Conservation (phyloP, 495 filamentous ascomycete genomes). For the Hyaloscypha finlandica region DNA sequence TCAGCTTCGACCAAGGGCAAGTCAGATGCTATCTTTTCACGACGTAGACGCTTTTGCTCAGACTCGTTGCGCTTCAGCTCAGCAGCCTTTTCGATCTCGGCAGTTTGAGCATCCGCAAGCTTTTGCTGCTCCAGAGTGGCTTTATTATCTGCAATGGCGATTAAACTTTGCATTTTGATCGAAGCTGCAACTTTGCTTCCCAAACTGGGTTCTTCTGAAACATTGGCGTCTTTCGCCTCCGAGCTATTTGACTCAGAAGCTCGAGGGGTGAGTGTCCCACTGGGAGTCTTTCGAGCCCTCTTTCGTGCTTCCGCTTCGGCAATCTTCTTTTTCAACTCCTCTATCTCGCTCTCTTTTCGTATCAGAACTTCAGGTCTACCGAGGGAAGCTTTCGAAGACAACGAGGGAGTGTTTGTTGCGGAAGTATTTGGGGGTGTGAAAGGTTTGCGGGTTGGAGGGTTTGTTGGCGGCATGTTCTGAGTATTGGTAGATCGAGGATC, state of each 20-base stretch:
- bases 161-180: constrained; percentile 25
- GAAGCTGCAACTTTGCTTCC: constrained; percentile 27
- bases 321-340: constrained; percentile 73
- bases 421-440: constrained; percentile 39
- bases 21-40: constrained; percentile 56
- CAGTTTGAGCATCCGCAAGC: constrained; percentile 19
- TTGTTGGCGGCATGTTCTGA: constrained; percentile 47
- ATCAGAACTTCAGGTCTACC: constrained; percentile 58
- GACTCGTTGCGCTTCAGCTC: constrained; percentile 35
- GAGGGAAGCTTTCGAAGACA: constrained; percentile 16
- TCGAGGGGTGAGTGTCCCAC: constrained; percentile 28
- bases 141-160: constrained; percentile 18
- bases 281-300: constrained; percentile 33
- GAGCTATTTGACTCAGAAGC: neutral
- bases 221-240: neutral
- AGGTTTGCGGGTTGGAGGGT: constrained; percentile 40
- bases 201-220: neutral
- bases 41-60: constrained; percentile 44
- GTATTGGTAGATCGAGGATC: constrained; percentile 38
- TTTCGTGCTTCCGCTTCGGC: constrained; percentile 72
- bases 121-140: constrained; percentile 18
- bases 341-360: constrained; percentile 68
- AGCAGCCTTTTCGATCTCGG: constrained; percentile 21
- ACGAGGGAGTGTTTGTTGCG: constrained; percentile 41
- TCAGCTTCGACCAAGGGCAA: constrained; percentile 59